These are phyloP conservation scores for Ilyonectria robusta DNA, from an alignment of 2,329 filamentous ascomycete species.

Conservation along the genomic window DNA sequence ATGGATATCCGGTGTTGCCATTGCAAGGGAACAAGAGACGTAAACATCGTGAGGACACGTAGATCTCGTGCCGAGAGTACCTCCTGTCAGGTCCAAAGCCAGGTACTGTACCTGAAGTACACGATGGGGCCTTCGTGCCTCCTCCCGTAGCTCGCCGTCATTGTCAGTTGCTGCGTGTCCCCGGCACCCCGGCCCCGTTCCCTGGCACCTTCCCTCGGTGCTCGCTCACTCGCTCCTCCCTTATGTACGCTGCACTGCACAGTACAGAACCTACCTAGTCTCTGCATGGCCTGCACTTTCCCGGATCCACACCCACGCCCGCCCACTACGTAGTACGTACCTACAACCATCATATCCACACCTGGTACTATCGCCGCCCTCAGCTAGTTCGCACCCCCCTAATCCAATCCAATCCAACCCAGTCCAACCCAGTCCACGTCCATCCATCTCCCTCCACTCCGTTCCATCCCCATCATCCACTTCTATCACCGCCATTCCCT, in stretches of 20 bases:
- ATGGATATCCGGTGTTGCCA: background rate
- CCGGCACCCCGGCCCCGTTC: constrained; percentile 22
- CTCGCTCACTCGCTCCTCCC: constrained; percentile 14
- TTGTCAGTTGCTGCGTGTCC: constrained; percentile 15
- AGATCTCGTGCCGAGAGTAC: background rate
- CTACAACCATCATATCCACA: constrained; percentile 10
- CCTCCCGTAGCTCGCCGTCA: constrained; percentile 2
- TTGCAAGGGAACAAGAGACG: too few species aligned
- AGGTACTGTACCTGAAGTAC: constrained; percentile 7
- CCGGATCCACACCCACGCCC: constrained; percentile 13
- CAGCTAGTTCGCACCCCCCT: constrained; percentile 20
- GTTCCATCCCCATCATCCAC: constrained; percentile 53
- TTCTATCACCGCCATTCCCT: constrained; percentile 51
- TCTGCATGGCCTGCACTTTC: constrained; percentile 17
- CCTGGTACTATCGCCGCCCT: constrained; percentile 25
- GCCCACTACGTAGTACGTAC: background rate
- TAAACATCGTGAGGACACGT: background rate
- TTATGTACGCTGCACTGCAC: background rate
- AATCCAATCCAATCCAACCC: constrained; percentile 33
- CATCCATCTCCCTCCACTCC: constrained; percentile 52
- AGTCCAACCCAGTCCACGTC: constrained; percentile 51
- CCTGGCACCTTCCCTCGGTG: constrained; percentile 5
- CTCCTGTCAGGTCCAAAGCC: constrained; percentile 4
- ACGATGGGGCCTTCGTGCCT: constrained; percentile 6
- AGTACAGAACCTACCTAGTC: background rate